Evolutionary conservation across 78 protist genomes (phyloP), one percentile per base, ranked within the genome.

Genomic region (Dictyostelium purpureum): DNA sequence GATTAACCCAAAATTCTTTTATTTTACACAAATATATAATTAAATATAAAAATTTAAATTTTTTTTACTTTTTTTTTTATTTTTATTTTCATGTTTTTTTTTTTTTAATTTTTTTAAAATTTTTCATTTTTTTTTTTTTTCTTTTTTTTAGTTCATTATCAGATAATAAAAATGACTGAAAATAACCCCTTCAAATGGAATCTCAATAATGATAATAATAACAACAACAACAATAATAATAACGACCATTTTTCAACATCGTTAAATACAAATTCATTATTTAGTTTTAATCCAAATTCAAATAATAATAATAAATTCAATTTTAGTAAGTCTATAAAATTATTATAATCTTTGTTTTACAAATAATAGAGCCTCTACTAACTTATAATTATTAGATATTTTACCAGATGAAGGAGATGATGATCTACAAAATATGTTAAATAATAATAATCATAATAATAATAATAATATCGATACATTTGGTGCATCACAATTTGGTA

Each of bases 381-480:
- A 63, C 6, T 35, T 7, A 26, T n/a, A 61, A 10, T 16, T 2
- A 14, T 52, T 42, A 78, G 87, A 65, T 61, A 61, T 78, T 11
- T 43, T 78, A 59, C 87, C 87, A 59, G 74, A 78, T 28, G 87
- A 78, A 59, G 54, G 40, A 2, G 57, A 73, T 45, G 79, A 71
- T 19, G 78, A 73, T 24, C 35, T n/a, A 24, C 21, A 26, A 57
- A 71, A 38, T 16, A 43, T 33, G 11, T 28, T 63, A 33, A 33
- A 63, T 63, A 33, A 31, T 65, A 73, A 42, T 47, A 35, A 21
- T 21, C 70, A 38, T 4, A 28, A 28, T 40, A 26, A 1, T 26
- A 38, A 28, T 67, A 69, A n/a, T 42, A 40, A 14, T 21, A 24
- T 31, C 4, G 45, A 71, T 47, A 49, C 26, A 31, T 31, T 31